Conservation (phyloP, 164 flowering plant species). For the Vitis labrusca region DNA sequence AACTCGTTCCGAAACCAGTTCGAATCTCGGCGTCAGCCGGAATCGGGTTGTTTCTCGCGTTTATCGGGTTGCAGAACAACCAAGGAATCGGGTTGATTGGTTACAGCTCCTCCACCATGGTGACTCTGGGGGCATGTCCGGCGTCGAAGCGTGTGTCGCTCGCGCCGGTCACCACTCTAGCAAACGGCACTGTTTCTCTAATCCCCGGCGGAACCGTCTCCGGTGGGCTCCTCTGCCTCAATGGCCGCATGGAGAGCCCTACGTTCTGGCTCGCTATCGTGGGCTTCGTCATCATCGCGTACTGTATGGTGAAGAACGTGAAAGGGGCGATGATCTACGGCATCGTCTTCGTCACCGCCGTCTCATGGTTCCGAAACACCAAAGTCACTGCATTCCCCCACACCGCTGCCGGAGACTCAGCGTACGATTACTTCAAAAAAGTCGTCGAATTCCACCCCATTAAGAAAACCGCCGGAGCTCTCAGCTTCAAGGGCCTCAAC, state of each 20-base stretch:
- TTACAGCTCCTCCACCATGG: constrained; percentile 66
- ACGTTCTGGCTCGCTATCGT: constrained; percentile 82
- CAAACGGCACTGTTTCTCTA: constrained; percentile 63
- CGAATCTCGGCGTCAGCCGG: constrained; percentile 85
- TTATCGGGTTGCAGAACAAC: constrained; percentile 78
- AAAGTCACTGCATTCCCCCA: constrained; percentile 73
- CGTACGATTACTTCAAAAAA: constrained; percentile 62
- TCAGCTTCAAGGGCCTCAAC: constrained; percentile 54
- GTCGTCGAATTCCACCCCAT: constrained; percentile 79
- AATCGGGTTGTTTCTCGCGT: constrained; percentile 86
- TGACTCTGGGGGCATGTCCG: constrained; percentile 84
- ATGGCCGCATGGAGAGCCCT: constrained; percentile 74
- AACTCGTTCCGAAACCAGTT: constrained; percentile 79
- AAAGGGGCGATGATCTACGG: constrained; percentile 97
- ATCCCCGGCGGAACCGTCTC: constrained; percentile 69
- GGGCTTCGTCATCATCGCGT: constrained; percentile 80
- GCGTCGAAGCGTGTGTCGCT: constrained; percentile 44
- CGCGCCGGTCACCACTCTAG: constrained; percentile 57
- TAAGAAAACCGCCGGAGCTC: constrained; percentile 71
- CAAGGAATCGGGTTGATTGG: constrained; percentile 84
- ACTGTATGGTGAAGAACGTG: constrained; percentile 59
- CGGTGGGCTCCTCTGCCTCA: constrained; percentile 54
- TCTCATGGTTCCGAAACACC: constrained; percentile 90
- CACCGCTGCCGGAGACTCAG: constrained; percentile 53
- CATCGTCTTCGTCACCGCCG: constrained; percentile 77